These are phyloP conservation scores for Calonectria crousiana DNA, from an alignment of 2,329 filamentous ascomycete genomes.

Conservation along the genomic window DNA sequence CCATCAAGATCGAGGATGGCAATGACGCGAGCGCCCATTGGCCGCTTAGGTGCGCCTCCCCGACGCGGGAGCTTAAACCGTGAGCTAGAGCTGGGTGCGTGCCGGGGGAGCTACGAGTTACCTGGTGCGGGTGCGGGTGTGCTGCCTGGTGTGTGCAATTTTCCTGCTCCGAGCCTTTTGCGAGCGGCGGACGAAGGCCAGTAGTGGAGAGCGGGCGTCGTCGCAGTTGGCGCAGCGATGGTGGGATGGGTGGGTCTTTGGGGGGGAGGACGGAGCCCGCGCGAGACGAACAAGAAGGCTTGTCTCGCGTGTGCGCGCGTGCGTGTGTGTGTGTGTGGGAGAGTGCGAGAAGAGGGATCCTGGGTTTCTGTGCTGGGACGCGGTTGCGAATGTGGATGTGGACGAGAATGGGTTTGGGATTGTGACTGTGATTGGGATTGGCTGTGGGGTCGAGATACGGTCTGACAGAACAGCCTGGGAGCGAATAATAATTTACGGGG, in stretches of 20 bases:
- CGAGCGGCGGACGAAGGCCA: not conserved
- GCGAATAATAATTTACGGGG: constrained; percentile 6
- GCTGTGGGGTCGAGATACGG: constrained; percentile 13
- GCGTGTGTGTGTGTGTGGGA: not conserved
- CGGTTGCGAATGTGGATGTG: not conserved
- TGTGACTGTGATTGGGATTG: constrained; percentile 5
- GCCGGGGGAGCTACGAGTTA: not conserved
- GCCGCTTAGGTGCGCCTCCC: not conserved
- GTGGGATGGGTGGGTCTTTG: constrained; percentile 4
- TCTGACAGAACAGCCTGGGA: constrained; percentile 9
- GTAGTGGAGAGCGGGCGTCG: not conserved
- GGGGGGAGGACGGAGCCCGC: not conserved
- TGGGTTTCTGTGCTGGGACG: not conserved
- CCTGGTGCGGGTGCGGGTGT: not conserved
- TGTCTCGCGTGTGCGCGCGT: not conserved
- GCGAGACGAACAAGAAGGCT: not conserved
- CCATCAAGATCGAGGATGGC: not conserved
- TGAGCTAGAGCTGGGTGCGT: not conserved
- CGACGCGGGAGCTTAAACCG: constrained; percentile 24
- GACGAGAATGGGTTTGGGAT: constrained; percentile 14
- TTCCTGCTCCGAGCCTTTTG: not conserved
- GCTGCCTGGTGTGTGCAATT: not conserved
- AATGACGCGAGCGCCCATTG: constrained; percentile 16
- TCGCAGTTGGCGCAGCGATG: not conserved
- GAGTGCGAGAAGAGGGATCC: not conserved